Percentiles rank a stretch among this genome's conserved stretches.
These are phyloP conservation scores for Suhomyces ambrosiae DNA, from an alignment of 1,139 yeast species.

Conservation along the genomic window DNA sequence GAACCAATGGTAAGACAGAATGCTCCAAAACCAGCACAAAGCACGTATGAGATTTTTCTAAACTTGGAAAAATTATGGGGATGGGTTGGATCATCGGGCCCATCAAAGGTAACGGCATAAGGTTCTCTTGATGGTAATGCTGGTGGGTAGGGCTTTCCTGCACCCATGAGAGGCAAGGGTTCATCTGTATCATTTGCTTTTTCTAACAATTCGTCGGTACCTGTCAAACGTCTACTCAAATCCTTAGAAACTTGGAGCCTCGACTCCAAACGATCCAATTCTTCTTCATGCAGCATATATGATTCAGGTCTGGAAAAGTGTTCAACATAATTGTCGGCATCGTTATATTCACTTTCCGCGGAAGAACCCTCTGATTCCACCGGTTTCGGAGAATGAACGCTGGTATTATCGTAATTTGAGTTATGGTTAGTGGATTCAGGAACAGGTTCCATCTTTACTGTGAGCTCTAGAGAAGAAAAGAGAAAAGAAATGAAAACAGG, in stretches of 20 bases:
- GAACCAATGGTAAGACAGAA: conserved; percentile 60
- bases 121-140: conserved; percentile 50
- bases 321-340: background rate
- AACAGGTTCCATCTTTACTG: too few species aligned
- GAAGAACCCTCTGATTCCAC: background rate
- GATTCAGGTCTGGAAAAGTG: background rate
- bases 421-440: too few species aligned
- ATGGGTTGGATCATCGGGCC: conserved; percentile 60
- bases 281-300: conserved; percentile 21
- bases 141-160: conserved; percentile 55
- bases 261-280: conserved; percentile 30
- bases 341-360: background rate
- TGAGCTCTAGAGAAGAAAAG: background rate
- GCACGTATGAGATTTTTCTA: conserved; percentile 33
- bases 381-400: background rate
- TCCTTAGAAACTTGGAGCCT: conserved; percentile 29
- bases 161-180: conserved; percentile 56
- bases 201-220: conserved; percentile 27
- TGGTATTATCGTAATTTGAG: background rate
- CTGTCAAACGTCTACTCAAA: conserved; percentile 29
- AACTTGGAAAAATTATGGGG: conserved; percentile 61
- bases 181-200: conserved; percentile 32
- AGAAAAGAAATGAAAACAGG: too few species aligned
- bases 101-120: conserved; percentile 61
- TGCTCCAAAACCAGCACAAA: conserved; percentile 28